phyloP scores from a whole-genome alignment of 148 eudicot genomes.

The Rhododendron ferrugineum region DNA sequence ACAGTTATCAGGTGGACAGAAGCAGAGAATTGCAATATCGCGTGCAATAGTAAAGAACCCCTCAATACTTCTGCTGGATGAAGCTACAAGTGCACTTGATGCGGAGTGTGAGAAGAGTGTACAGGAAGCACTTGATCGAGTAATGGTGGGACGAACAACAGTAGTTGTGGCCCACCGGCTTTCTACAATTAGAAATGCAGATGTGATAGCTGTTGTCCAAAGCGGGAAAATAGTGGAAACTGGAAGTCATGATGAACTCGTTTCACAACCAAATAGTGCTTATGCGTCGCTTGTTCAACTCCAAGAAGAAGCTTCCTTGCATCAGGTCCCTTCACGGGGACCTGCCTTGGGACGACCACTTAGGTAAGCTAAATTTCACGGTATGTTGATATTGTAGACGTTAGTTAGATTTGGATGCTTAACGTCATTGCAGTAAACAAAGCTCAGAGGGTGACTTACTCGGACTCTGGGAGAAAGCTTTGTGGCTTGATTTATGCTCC shows the following conservation, averaged over 20 bases:
- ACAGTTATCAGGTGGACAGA: constrained; percentile 93
- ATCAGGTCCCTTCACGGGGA: constrained; percentile 45
- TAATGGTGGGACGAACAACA: constrained; percentile 95
- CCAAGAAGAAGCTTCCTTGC: constrained; percentile 62
- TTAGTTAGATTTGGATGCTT: background rate
- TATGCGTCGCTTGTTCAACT: constrained; percentile 81
- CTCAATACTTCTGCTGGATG: constrained; percentile 78
- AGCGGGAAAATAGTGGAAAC: constrained; percentile 77
- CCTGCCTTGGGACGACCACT: constrained; percentile 43
- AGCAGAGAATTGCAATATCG: constrained; percentile 93
- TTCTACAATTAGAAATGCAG: constrained; percentile 91
- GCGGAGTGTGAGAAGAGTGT: constrained; percentile 95
- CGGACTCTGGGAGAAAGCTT: too few species aligned
- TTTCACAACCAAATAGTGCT: constrained; percentile 58
- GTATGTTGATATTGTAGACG: background rate
- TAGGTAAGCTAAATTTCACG: constrained; percentile 37
- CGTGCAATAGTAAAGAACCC: constrained; percentile 93
- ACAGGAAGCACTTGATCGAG: constrained; percentile 95
- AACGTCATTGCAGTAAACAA: background rate
- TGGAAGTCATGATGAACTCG: constrained; percentile 90
- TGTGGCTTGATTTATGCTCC: background rate
- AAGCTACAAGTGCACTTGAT: constrained; percentile 97
- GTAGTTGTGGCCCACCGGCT: constrained; percentile 88
- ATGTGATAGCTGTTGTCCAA: constrained; percentile 84
- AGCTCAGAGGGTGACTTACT: too few species aligned